A percentile compares a stretch with the other conserved stretches of the same genome.
These are phyloP conservation scores for Chaetomiaceae sp. DNA, from an alignment of 2,329 filamentous ascomycete genomes.

Conservation along the genomic window DNA sequence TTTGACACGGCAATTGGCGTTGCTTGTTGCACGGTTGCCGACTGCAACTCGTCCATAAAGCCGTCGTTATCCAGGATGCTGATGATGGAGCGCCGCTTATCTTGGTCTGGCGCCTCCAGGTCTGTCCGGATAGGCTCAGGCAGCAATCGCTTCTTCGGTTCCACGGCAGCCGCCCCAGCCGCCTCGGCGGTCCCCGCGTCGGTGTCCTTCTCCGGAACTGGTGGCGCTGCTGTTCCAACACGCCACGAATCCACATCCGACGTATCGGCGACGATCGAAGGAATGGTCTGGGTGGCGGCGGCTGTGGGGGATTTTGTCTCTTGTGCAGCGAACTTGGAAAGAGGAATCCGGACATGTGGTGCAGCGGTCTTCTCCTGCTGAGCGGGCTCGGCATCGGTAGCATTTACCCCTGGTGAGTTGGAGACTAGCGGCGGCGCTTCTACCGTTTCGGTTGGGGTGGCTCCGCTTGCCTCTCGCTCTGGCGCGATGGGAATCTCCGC, in stretches of 20 bases:
- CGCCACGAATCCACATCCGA: slow-evolving; percentile 16
- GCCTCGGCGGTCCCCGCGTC: slow-evolving; percentile 22
- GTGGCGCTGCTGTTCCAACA: slow-evolving; percentile 10
- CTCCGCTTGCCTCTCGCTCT: slow-evolving; percentile 4
- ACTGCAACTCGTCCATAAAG: slow-evolving; percentile 79
- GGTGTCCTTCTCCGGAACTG: slow-evolving; percentile 17
- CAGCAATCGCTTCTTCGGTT: slow-evolving; percentile 34
- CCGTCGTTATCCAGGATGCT: slow-evolving; percentile 68
- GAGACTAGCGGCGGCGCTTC: not conserved
- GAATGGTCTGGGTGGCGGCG: slow-evolving; percentile 19
- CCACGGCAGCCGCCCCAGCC: slow-evolving; percentile 26
- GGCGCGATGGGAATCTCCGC: not conserved
- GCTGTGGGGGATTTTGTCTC: slow-evolving; percentile 30
- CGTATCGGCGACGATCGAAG: slow-evolving; percentile 10
- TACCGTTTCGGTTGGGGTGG: not conserved
- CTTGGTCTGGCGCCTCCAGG: slow-evolving; percentile 33
- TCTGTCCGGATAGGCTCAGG: slow-evolving; percentile 55
- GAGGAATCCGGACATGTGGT: slow-evolving; percentile 31
- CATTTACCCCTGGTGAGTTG: not conserved
- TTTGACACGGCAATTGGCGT: slow-evolving; percentile 73
- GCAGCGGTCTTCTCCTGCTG: slow-evolving; percentile 19
- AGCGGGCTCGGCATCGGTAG: not conserved
- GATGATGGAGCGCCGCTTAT: slow-evolving; percentile 35
- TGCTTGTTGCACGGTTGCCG: slow-evolving; percentile 77
- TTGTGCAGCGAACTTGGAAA: slow-evolving; percentile 42